A percentile compares a stretch with the other conserved stretches of the same genome.
phyloP scores from a whole-genome alignment of 352 stramenopile genomes.

The Pythium insidiosum region DNA sequence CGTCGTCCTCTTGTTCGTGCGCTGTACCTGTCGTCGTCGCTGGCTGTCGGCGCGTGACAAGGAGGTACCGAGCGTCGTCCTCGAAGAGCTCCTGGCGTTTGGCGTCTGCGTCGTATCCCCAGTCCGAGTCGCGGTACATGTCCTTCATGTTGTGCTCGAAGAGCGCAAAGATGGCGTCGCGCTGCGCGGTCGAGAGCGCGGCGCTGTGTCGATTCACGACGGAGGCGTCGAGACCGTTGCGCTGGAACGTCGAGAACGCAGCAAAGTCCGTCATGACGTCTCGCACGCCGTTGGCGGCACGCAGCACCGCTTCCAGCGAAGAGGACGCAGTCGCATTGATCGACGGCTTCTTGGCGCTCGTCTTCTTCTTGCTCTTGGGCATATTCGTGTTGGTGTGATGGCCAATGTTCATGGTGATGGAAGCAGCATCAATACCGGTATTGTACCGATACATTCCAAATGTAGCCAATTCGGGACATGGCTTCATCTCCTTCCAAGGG shows the following conservation, averaged over 20 bases:
- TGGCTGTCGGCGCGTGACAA: constrained; percentile 28
- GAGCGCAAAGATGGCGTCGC: constrained; percentile 39
- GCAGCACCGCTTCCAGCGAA: constrained; percentile 46
- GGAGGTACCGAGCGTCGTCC: constrained; percentile 79
- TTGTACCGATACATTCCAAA: constrained; percentile 10
- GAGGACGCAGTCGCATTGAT: constrained; percentile 1
- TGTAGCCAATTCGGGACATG: too few species aligned
- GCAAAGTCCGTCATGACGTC: constrained; percentile 63
- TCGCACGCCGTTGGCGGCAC: too few species aligned
- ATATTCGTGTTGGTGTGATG: constrained; percentile 4
- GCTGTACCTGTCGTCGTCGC: too few species aligned
- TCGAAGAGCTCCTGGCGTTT: constrained; percentile 86
- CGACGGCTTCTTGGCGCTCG: background rate
- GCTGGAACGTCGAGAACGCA: constrained; percentile 40
- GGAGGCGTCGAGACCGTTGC: constrained; percentile 26
- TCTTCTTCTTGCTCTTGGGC: constrained; percentile 9
- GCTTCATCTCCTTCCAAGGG: too few species aligned
- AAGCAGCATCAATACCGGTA: too few species aligned
- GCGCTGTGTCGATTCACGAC: constrained; percentile 35
- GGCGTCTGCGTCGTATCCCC: constrained; percentile 82
- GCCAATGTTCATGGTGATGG: too few species aligned
- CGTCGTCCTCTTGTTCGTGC: background rate
- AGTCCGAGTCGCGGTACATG: constrained; percentile 84
- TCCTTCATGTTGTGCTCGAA: constrained; percentile 91
- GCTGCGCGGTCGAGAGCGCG: constrained; percentile 22